Percentiles rank a stretch among this genome's conserved stretches.
Evolutionary conservation across 768 basidiomycete species (phyloP).

Genomic region (Favolaschia claudopus): DNA sequence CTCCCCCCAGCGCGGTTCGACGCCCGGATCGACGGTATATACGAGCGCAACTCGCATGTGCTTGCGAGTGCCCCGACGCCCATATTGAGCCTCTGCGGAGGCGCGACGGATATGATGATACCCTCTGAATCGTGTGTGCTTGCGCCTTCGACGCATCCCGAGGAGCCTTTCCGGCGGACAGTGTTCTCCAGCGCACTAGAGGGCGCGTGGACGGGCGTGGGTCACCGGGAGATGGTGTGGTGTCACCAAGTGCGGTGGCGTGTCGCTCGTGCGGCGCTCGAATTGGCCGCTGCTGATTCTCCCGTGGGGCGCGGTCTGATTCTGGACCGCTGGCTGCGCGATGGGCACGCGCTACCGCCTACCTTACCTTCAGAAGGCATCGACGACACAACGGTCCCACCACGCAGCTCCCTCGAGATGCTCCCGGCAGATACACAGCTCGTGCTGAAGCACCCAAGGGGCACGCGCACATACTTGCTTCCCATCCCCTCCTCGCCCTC

Average conservation of each 20-base stretch:
- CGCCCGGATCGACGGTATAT: slow-evolving; percentile 78
- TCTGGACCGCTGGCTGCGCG: slow-evolving; percentile 74
- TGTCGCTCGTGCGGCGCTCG: slow-evolving; percentile 80
- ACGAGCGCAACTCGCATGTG: slow-evolving; percentile 50
- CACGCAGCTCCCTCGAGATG: too few relatives aligned
- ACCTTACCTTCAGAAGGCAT: slow-evolving; percentile 10
- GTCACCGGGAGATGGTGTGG: slow-evolving; percentile 98
- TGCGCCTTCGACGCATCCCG: slow-evolving; percentile 32
- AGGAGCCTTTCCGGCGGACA: slow-evolving; percentile 57
- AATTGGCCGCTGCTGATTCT: slow-evolving; percentile 53
- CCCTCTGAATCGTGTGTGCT: slow-evolving; percentile 89
- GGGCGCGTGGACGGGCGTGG: slow-evolving; percentile 94
- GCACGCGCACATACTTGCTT: slow-evolving; percentile 57
- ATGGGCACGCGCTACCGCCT: slow-evolving; percentile 57
- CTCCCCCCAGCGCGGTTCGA: slow-evolving; percentile 92
- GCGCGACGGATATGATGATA: slow-evolving; percentile 90
- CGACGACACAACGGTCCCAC: slow-evolving; percentile 27
- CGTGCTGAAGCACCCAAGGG: slow-evolving; percentile 50
- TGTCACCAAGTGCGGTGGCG: slow-evolving; percentile 96
- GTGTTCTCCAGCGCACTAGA: slow-evolving; percentile 89
- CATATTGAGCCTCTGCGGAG: slow-evolving; percentile 89
- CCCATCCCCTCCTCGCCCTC: slow-evolving; percentile 42
- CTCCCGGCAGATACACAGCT: slow-evolving; percentile 49
- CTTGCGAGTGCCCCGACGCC: slow-evolving; percentile 61
- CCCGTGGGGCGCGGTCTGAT: slow-evolving; percentile 40